Evolutionary conservation across 2,329 filamentous ascomycete genomes (phyloP), one percentile per base, ranked within the genome.

Genomic region (Cylindrodendrum hubeiense): DNA sequence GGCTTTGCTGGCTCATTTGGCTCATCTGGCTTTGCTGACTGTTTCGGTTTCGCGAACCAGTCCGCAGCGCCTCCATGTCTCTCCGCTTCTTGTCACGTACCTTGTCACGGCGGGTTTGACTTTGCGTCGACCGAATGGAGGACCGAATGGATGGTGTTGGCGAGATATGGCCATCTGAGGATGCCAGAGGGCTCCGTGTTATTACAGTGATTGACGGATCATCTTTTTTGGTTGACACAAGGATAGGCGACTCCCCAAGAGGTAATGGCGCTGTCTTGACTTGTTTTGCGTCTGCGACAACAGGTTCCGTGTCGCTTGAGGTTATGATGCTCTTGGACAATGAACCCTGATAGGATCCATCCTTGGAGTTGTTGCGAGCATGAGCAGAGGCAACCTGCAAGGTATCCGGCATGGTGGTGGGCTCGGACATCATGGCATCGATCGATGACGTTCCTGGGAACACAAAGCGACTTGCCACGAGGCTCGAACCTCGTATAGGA

Each of bases 61-160:
- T 67, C 8, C 74, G 70, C 5, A 76, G 65, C 5, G 78, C 76
- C 60, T 82, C 80, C 63, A 83, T 76, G 34, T 83, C 82, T 17
- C 80, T 75, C 55, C 75, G 75, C 65, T 82, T 83, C 70, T 77
- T 78, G 19, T 81, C 79, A 22, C 77, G 78, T 5, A 83, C 82
- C 49, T 74, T 77, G 6, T 82, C 80, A 19, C 74, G 75, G 17
- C 81, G 78, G 37, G 71, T 80, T 41, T 76, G 72, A 44, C 72
- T 80, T 33, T 75, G 71, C 5, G 72, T 60, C 15, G 75, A 76
- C 10, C 44, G 64, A n/a, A 65, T 61, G 6, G 70, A 62, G 2
- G 73, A 76, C 10, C 44, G 64, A n/a, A 65, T 61, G 6, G 70
- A 62, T 2, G 73, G 69, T 2, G 67, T 28, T 15, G 68, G 66